Evolutionary conservation across 2,329 filamentous ascomycete genomes (phyloP).

Genomic region (Fusarium fujikuroi): DNA sequence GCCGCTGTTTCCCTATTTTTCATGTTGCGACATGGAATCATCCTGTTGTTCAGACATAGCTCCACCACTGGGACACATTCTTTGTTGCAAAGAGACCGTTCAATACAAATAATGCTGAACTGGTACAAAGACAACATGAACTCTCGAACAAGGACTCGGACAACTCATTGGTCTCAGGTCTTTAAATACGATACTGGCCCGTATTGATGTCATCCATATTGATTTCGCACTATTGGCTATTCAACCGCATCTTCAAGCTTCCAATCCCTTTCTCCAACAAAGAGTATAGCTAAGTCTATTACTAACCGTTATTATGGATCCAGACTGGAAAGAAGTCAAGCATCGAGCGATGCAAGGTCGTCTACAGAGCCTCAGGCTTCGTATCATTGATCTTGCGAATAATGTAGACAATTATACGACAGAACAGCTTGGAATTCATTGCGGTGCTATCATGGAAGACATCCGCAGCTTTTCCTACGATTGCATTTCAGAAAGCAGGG

Average conservation of each 20-base stretch:
- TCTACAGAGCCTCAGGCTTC: not conserved
- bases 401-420: not conserved
- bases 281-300: accelerated
- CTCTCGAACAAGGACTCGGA: not conserved
- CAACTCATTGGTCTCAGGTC: too few species aligned
- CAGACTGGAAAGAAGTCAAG: not conserved
- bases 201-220: accelerated
- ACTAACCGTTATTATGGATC: accelerated
- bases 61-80: not conserved
- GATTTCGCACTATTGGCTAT: too few species aligned
- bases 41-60: not conserved
- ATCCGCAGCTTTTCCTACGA: not conserved
- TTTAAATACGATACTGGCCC: not conserved
- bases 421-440: not conserved
- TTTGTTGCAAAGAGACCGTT: not conserved
- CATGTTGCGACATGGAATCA: too few species aligned
- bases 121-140: not conserved
- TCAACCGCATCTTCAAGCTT: not conserved
- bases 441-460: not conserved
- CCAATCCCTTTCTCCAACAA: accelerated
- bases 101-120: not conserved
- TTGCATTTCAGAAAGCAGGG: not conserved
- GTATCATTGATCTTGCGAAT: not conserved
- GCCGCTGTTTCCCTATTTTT: not conserved
- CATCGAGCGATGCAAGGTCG: not conserved